A percentile compares a stretch with the other conserved stretches of the same genome.
Conservation (phyloP, 306 rosid genomes). For the barrel medic (Medicago truncatula) region DNA sequence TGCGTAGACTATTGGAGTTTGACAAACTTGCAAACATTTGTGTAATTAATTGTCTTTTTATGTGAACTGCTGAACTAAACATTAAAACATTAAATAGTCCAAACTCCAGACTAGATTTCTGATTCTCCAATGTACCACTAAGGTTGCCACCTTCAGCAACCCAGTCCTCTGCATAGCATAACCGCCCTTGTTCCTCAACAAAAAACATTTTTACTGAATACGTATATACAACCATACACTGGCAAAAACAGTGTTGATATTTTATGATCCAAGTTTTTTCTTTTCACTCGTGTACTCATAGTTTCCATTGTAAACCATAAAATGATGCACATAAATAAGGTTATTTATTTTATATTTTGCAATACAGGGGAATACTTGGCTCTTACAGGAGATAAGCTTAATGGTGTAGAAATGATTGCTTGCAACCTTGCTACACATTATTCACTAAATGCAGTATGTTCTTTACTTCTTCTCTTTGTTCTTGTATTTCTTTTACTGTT, state of each 20-base stretch:
- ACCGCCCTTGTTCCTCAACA: conserved; percentile 3
- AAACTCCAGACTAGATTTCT: conserved; percentile 2
- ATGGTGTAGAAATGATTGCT: conserved; percentile 97
- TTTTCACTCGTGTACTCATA: neutral
- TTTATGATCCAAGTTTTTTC: conserved; percentile 22
- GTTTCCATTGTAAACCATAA: conserved; percentile 19
- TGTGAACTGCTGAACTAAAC: conserved; percentile 23
- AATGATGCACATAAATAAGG: conserved; percentile 4
- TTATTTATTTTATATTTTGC: conserved; percentile 19
- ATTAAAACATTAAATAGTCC: neutral
- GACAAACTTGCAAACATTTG: conserved; percentile 15
- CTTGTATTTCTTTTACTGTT: conserved; percentile 29
- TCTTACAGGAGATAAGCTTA: conserved; percentile 94
- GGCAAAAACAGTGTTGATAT: conserved; percentile 18
- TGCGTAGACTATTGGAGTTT: neutral
- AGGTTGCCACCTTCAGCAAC: neutral
- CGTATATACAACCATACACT: conserved; percentile 9
- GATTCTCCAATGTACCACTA: conserved; percentile 7
- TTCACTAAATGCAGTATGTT: conserved; percentile 70
- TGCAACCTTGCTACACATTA: conserved; percentile 94
- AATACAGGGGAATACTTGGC: conserved; percentile 92
- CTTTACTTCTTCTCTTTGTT: conserved; percentile 35
- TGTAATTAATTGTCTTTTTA: neutral
- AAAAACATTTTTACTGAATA: conserved; percentile 5
- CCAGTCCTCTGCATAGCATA: conserved; percentile 11